Conservation (phyloP, 495 filamentous ascomycete species). For the Tuber melanosporum region DNA sequence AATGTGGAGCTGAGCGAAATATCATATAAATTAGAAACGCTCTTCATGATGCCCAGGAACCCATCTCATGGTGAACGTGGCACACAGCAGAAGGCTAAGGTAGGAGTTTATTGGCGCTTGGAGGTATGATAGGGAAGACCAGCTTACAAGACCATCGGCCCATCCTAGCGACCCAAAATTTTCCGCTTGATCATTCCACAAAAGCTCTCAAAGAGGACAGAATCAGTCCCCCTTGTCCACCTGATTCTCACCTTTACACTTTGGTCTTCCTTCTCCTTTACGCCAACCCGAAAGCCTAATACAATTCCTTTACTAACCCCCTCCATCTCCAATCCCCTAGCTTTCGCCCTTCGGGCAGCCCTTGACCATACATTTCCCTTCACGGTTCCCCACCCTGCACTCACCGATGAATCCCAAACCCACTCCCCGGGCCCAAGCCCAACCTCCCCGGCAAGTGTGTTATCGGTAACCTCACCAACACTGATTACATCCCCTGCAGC, state of each 20-base stretch:
- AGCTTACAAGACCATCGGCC: not conserved
- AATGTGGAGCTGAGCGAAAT: not conserved
- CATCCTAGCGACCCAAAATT: not conserved
- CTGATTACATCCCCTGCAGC: constrained; percentile 41
- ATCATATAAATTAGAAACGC: not conserved
- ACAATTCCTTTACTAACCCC: constrained; percentile 42
- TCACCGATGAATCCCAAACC: constrained; percentile 50
- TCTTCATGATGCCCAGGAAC: not conserved
- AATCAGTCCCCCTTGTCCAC: constrained; percentile 72
- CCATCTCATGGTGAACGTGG: not conserved
- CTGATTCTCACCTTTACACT: constrained; percentile 45
- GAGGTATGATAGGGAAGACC: not conserved
- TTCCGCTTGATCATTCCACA: constrained; percentile 63
- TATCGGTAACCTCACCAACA: constrained; percentile 43
- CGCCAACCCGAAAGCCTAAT: constrained; percentile 47
- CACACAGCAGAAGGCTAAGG: not conserved
- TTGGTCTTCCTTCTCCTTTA: constrained; percentile 16
- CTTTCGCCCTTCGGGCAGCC: constrained; percentile 55
- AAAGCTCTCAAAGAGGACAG: constrained; percentile 79
- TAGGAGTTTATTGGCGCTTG: not conserved
- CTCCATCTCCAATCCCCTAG: constrained; percentile 31
- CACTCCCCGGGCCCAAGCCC: constrained; percentile 48
- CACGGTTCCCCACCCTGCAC: constrained; percentile 41
- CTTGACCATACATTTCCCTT: constrained; percentile 66
- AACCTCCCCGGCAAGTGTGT: constrained; percentile 45